Base-by-base conservation (phyloP, 2,329 filamentous ascomycete species). In the Diaporthe ampelina region DNA sequence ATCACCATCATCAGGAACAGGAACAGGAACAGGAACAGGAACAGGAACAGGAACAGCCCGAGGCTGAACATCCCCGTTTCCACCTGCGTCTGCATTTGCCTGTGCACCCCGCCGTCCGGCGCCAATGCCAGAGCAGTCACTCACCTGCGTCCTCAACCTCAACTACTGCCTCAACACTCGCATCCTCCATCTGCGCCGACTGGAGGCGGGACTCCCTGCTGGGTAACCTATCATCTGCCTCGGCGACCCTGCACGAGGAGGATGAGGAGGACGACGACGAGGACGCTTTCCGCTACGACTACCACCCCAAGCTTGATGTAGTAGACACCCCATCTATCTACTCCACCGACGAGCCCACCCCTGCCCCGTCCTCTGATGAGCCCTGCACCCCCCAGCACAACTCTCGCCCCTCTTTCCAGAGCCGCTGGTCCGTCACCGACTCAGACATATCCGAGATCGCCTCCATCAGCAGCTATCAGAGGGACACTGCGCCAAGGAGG, bases 171-270 rank as follows among this genome's bases (percentile, higher is more conserved):
- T 67, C 63, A 37, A 77, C 78, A 56, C 76, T 75, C 29, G 77
- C 79, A 35, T 79, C 81, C 15, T 79, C 81, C 32, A 77, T 77
- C 57, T 77, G 81, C 19, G 84, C 87, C 75, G 83, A 84, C 75
- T 84, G 84, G 80, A 91, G 89, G 81, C 85, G 90, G 74, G 89
- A 91, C 78, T 91, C 89, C 32, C 88, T 86, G 10, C 85, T 89
- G 69, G 84, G 86, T 17, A 87, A 86, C 21, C 82, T 84, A 43
- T 86, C 86, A 35, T 79, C 82, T 7, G 79, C 79, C 72, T 85
- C 83, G 29, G 83, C 83, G 61, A 83, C 72, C 37, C 58, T 74
- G 35, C 72, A 70, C 5, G 74, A 78, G 8, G 79, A 80, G 37
- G 71, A 73, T n/a, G 54, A 74, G 17, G 74, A 75, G 35, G 73